Base-by-base conservation (phyloP, 371 early-diverging fungal species). In the Saksenaea oblongispora region DNA sequence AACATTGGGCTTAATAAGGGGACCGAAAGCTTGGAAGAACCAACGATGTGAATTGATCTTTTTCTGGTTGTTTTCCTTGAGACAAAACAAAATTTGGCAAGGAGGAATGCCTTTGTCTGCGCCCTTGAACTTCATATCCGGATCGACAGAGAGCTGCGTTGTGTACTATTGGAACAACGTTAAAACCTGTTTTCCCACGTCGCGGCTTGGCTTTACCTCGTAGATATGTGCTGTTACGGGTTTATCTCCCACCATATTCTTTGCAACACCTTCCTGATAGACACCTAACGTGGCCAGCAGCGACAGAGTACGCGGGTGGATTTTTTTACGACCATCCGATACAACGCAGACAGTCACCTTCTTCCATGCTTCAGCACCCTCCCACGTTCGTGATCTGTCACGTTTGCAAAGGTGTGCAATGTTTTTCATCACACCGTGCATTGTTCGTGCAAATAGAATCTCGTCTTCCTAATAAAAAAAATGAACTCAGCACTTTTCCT, bases 31-130 rank as follows among this genome's bases (percentile, higher is more conserved):
- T 75, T 96, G 95, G 74, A 97, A 95, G 86, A 96, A 95, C 98
- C 98, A 97, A 44, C 96, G 91, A 75, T 97, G 98, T 7, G 96
- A 95, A 75, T 97, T 97, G 80, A 97, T 94, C 82, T 95, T 92
- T 66, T 94, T 93, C 58, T 86, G 87, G 67, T 92, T 93, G 72
- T 91, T 91, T 80, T 95, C 95, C 82, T 97, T 97, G 47, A 97
- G 84, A 67, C 94, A 94, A 69, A 97, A 97, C 26, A 97, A 67
- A 31, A 96, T 88, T 74, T 97, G 98, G 54, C 92, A 87, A 9
- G 98, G 98, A 1, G 94, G 91, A 65, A 90, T 85, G 26, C 86
- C 89, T 59, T 89, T 83, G 59, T 89, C 85, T 42, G 89, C 87
- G 15, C 91, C 89, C 61, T 87, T 84, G 74, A 92, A 84, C 58